Conservation (phyloP, 108 stramenopile species). For the Skeletonema grethae region DNA sequence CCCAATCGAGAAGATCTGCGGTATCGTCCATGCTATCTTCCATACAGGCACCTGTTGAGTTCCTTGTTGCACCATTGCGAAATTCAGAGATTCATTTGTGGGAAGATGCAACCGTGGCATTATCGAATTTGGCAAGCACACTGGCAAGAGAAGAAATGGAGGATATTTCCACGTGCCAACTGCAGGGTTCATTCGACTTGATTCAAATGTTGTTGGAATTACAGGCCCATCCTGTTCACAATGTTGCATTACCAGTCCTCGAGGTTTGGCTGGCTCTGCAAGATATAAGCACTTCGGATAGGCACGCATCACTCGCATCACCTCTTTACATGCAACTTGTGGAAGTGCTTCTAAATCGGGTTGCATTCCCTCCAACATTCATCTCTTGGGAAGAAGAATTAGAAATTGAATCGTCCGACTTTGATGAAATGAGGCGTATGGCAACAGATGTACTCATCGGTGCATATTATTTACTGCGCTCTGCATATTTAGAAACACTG, state of each 20-base stretch:
- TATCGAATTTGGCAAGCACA: slow-evolving; percentile 48
- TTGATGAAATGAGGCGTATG: slow-evolving; percentile 60
- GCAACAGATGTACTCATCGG: slow-evolving; percentile 53
- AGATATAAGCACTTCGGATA: slow-evolving; percentile 53
- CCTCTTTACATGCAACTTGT: slow-evolving; percentile 48
- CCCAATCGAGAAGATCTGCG: slow-evolving; percentile 43
- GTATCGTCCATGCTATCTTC: slow-evolving; percentile 35
- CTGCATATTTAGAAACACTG: slow-evolving; percentile 45
- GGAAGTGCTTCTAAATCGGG: slow-evolving; percentile 33
- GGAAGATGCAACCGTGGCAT: slow-evolving; percentile 52
- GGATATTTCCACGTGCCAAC: slow-evolving; percentile 20
- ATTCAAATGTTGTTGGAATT: slow-evolving; percentile 51
- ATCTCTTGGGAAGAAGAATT: slow-evolving; percentile 55
- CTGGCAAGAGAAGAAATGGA: slow-evolving; percentile 61
- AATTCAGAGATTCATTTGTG: slow-evolving; percentile 26
- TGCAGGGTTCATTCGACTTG: slow-evolving; percentile 47
- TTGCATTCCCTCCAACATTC: slow-evolving; percentile 45
- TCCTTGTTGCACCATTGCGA: slow-evolving; percentile 45
- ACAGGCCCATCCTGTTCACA: slow-evolving; percentile 50
- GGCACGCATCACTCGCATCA: slow-evolving; percentile 39
- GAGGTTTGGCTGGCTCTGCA: slow-evolving; percentile 71
- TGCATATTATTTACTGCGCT: slow-evolving; percentile 53
- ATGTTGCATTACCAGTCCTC: slow-evolving; percentile 46
- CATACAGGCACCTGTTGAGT: slow-evolving; percentile 35
- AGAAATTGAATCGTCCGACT: slow-evolving; percentile 59